These are phyloP conservation scores for Cytospora schulzeri DNA, from an alignment of 2,329 filamentous ascomycete genomes.

Conservation along the genomic window DNA sequence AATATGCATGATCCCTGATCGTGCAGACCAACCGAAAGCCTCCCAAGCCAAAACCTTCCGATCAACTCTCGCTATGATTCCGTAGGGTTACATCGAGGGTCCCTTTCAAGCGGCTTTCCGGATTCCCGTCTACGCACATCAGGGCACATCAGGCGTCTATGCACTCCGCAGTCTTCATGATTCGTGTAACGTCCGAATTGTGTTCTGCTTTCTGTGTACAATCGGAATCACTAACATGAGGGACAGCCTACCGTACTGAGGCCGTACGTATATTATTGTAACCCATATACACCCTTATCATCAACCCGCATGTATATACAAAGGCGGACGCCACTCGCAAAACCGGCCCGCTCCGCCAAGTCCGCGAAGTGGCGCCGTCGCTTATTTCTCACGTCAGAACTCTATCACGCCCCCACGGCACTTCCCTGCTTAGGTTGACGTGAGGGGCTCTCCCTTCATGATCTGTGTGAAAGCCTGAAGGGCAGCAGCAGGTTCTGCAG, in stretches of 20 bases:
- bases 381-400: neutral
- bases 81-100: conserved; percentile 1
- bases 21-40: conserved; percentile 19
- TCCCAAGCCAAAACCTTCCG: conserved; percentile 1
- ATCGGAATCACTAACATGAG: no score
- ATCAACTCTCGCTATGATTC: neutral
- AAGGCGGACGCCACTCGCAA: no score
- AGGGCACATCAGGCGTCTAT: neutral
- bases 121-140: no score
- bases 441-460: conserved; percentile 19
- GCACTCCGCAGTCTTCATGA: neutral
- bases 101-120: no score
- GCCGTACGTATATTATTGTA: no score
- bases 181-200: no score
- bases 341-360: no score
- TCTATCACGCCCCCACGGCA: neutral
- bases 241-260: no score
- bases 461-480: conserved; percentile 28
- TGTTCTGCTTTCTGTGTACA: no score
- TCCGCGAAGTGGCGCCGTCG: neutral
- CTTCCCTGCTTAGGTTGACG: conserved; percentile 17
- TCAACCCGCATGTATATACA: neutral
- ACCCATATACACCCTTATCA: neutral
- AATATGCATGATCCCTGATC: neutral
- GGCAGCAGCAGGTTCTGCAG: conserved; percentile 22